A percentile compares a stretch with the other conserved stretches of the same genome.
Conservation (phyloP, 2,329 filamentous ascomycete genomes). For the Pseudocercospora vitis region DNA sequence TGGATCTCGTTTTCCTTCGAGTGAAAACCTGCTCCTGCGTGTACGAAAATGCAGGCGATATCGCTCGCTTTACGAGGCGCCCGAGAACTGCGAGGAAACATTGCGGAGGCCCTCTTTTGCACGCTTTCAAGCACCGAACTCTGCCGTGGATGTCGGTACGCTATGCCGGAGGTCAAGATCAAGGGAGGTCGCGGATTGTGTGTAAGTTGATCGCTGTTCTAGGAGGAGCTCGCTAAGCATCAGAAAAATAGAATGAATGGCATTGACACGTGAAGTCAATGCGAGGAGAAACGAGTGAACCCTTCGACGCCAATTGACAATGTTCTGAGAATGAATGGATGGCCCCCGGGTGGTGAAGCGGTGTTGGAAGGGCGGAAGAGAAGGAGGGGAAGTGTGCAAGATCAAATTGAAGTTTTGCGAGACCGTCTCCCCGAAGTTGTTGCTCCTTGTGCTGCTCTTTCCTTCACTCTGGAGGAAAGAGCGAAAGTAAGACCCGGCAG, state of each 20-base stretch:
- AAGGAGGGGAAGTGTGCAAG: background rate
- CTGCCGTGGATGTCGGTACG: background rate
- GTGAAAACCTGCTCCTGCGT: slow-evolving; percentile 93
- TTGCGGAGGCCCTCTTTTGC: slow-evolving; percentile 25
- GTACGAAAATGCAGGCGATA: slow-evolving; percentile 82
- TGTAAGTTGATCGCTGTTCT: background rate
- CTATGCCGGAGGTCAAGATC: background rate
- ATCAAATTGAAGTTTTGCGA: background rate
- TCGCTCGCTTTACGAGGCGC: slow-evolving; percentile 41
- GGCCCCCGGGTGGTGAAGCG: background rate
- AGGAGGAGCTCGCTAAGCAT: background rate
- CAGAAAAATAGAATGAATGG: background rate
- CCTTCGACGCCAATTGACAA: background rate
- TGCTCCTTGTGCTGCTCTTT: slow-evolving; percentile 13
- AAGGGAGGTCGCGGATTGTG: background rate
- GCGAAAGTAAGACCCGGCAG: slow-evolving; percentile 2
- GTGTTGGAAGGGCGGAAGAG: background rate
- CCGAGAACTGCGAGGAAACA: slow-evolving; percentile 35
- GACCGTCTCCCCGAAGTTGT: background rate
- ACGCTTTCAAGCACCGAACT: background rate
- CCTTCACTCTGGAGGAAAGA: slow-evolving; percentile 12
- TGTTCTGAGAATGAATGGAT: background rate
- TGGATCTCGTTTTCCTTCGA: slow-evolving; percentile 80
- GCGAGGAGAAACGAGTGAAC: background rate
- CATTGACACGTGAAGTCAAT: background rate